Percentiles rank a stretch among this genome's conserved stretches.
Evolutionary conservation across 768 basidiomycete genomes (phyloP).

Genomic region (Dioszegia crocea): DNA sequence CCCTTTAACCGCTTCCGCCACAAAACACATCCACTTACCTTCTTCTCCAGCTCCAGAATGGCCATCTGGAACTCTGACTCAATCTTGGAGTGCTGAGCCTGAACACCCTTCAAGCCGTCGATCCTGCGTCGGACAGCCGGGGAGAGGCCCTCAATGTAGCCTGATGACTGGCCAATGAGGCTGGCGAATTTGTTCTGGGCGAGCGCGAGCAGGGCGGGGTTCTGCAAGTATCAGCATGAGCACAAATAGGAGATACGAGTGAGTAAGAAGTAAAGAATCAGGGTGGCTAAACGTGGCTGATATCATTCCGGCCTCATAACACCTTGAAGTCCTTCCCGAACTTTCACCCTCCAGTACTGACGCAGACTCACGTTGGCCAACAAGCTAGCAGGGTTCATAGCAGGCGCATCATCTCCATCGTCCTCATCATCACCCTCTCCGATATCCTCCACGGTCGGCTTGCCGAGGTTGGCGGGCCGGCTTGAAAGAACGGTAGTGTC

Average conservation of each 20-base stretch:
- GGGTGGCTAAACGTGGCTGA: no score
- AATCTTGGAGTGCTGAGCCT: slow-evolving; percentile 82
- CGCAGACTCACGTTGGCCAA: slow-evolving; percentile 49
- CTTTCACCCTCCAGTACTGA: no score
- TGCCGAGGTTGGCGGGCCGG: slow-evolving; percentile 64
- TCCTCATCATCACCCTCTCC: slow-evolving; percentile 71
- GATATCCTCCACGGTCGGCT: slow-evolving; percentile 57
- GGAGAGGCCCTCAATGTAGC: slow-evolving; percentile 87
- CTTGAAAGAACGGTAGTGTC: slow-evolving; percentile 67
- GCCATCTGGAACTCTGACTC: slow-evolving; percentile 93
- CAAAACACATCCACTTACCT: no score
- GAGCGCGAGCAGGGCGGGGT: slow-evolving; percentile 69
- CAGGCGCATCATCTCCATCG: slow-evolving; percentile 59
- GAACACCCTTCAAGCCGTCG: slow-evolving; percentile 89
- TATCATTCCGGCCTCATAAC: no score
- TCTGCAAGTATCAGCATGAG: slow-evolving; percentile 45
- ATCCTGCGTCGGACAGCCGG: slow-evolving; percentile 73
- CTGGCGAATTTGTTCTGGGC: slow-evolving; percentile 81
- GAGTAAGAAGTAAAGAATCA: no score
- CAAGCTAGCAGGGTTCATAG: slow-evolving; percentile 49
- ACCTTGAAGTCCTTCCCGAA: no score
- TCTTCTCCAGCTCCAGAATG: slow-evolving; percentile 91
- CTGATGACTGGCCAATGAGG: slow-evolving; percentile 85
- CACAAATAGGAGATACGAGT: no score
- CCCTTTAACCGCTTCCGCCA: no score